Evolutionary conservation across 352 stramenopile genomes (phyloP), one percentile per base, ranked within the genome.

Genomic region (Pythium volutum): DNA sequence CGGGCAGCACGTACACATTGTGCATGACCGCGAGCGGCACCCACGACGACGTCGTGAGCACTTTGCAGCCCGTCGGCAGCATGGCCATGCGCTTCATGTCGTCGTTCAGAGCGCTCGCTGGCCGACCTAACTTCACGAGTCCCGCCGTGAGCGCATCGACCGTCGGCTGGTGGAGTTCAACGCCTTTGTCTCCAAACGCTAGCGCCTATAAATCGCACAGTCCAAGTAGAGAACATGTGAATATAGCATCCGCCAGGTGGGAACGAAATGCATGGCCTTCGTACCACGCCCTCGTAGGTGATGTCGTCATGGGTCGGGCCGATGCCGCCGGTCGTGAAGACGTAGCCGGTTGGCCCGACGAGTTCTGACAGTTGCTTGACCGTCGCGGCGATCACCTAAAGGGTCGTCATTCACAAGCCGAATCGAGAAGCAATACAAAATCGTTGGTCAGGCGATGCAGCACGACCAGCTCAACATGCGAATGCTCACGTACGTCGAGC

Each of bases 291-390:
- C 53, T 93, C 79, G 58, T 95, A 95, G 85, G 86, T 95, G 66
- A 95, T 92, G 62, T 95, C 86, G 66, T 95, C 86, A 45, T 95
- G 86, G 14, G 86, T 95, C 6, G 84, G 86, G 4, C 86, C 86
- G 45, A 95, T 93, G 34, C 86, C 86, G 60, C 86, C 85, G 7
- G 86, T 92, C 11, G 86, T 93, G 70, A 95, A 78, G 14, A 95
- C 84, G 59, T 91, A 95, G 18, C 86, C 86, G 14, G 52, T 76
- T 14, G 75, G 77, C 4, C 86, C 86, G 15, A 95, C 86, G 20
- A 89, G 73, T 8, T 88, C 72, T 34, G 82, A 93, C 8, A 95
- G 68, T 22, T 88, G 64, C 55, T 88, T 79, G 25, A 95, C 82
- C 3, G 82, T 93, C 15, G 72, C 78, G 0, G 82, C 59, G 48